Evolutionary conservation across 768 basidiomycete genomes (phyloP), one percentile per base, ranked within the genome.

Genomic region (Pulveroboletus sp.): DNA sequence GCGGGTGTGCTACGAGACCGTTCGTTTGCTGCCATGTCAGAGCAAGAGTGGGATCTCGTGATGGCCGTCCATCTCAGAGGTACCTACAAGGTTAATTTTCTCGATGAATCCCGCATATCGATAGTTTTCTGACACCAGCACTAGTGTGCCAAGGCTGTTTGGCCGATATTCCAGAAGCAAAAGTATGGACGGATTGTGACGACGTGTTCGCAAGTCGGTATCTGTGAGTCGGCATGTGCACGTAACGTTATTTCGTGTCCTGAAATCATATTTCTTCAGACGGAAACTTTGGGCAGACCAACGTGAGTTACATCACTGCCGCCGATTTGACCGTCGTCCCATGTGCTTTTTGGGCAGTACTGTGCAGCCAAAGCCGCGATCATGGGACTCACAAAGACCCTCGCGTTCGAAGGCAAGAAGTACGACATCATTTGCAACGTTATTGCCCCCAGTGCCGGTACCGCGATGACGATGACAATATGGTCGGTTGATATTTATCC

Each of bases 151-250:
- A 89, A 95, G 63, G 96, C 95, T 6, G 86, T 90, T 24, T 99
- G 96, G 96, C 93, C 94, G 1, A 73, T 91, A 58, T 97, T 99
- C 81, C 87, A 89, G 69, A 87, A 93, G 72, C 95, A 98, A 67
- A 93, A 92, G 70, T 96, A 84, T 64, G 96, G 96, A 27, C 83
- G 96, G 39, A 93, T 99, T 61, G 80, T 98, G 46, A 95, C 89
- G 28, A 97, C 93, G n/a, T 80, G 83, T 52, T 97, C 93, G 2
- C 84, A 86, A 64, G 92, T 92, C 43, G 95, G 94, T 51, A 83
- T 98, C 46, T 93, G 92, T 93, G 61, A 61, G 89, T 77, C 2
- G n/a, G 50, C 6, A 1, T 15, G 14, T 18, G 26, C 35, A 5
- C 32, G 9, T 31, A 37, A 40, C 24, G 10, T 6, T 52, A 17